Evolutionary conservation across 306 rosid species (phyloP).

Genomic region (Quercus parvula): DNA sequence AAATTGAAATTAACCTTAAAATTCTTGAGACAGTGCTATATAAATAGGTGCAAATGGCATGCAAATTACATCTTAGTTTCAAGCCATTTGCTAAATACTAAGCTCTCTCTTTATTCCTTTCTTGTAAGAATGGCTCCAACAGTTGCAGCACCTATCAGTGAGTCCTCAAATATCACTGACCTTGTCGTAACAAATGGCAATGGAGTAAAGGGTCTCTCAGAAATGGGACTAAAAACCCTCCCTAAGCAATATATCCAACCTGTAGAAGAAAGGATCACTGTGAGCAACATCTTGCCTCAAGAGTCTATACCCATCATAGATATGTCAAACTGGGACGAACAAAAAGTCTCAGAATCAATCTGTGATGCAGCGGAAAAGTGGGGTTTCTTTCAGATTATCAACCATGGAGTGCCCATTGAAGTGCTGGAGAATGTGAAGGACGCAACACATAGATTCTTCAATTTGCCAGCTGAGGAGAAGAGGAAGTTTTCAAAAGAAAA

Average conservation of each 20-base stretch:
- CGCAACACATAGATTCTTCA: slow-evolving; percentile 52
- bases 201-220: slow-evolving; percentile 60
- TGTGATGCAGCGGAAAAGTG: slow-evolving; percentile 62
- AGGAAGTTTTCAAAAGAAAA: slow-evolving; percentile 35
- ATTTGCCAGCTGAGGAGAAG: slow-evolving; percentile 43
- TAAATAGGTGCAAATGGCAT: background rate
- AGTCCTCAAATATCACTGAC: slow-evolving; percentile 21
- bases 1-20: too few relatives aligned
- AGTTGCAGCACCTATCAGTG: background rate
- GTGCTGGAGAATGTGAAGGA: slow-evolving; percentile 40
- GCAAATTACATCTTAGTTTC: background rate
- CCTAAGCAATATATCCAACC: slow-evolving; percentile 60
- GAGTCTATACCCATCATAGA: slow-evolving; percentile 54
- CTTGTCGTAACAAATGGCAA: slow-evolving; percentile 45
- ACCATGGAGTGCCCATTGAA: slow-evolving; percentile 52
- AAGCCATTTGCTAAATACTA: background rate
- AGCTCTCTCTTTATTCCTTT: background rate
- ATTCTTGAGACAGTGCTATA: background rate
- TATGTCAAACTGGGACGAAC: slow-evolving; percentile 40
- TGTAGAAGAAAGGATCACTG: slow-evolving; percentile 31
- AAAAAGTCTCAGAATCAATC: slow-evolving; percentile 26
- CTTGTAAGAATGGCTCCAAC: slow-evolving; percentile 26
- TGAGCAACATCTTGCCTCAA: background rate
- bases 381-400: slow-evolving; percentile 59
- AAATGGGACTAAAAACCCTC: slow-evolving; percentile 41